Evolutionary conservation across 2,329 filamentous ascomycete genomes (phyloP), one percentile per base, ranked within the genome.

Genomic region (Aspergillus spinulosporus): DNA sequence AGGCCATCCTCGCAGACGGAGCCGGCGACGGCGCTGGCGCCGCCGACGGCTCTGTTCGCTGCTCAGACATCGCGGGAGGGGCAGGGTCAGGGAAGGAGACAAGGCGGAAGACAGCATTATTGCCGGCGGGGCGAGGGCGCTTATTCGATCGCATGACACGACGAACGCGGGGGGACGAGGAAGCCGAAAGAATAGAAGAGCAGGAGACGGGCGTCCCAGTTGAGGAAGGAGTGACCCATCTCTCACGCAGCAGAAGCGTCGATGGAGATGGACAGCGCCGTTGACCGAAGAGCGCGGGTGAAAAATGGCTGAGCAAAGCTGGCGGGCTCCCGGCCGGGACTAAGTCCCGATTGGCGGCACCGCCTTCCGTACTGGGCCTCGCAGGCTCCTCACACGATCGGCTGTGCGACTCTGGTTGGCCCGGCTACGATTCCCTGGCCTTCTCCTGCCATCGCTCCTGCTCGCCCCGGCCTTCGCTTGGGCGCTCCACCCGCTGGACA

Each of bases 131-230:
- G 26, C 50, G 50, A 39, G 26, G 43, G 43, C 32, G 50, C 11
- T 52, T 52, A 46, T 52, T 52, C 26, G 43, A 47, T 39, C 21
- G 50, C 50, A 52, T 52, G 43, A 26, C 50, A 47, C 26, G 9
- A 2, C 21, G 11, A 21, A 39, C 39, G 42, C 32, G 32, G 42
- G 12, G 28, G 26, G 12, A 46, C 21, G 21, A 21, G 21, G 21
- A 21, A 21, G 21, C 21, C 21, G 21, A 21, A 21, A 21, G 21
- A 21, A 21, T 21, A 21, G 21, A 21, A 12, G 14, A 11, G 15
- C 7, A 46, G 34, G 43, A 45, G 26, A 32, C 43, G 3, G 12
- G n/a, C n/a, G 28, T 39, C 50, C 34, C 50, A 32, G 31, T 9
- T 31, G 43, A 9, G 29, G 7, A 34, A 21, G 21, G 43, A n/a